A percentile compares a stretch with the other conserved stretches of the same genome.
Conservation (phyloP, 345 rosid species). For the Gossypium mustelinum region DNA sequence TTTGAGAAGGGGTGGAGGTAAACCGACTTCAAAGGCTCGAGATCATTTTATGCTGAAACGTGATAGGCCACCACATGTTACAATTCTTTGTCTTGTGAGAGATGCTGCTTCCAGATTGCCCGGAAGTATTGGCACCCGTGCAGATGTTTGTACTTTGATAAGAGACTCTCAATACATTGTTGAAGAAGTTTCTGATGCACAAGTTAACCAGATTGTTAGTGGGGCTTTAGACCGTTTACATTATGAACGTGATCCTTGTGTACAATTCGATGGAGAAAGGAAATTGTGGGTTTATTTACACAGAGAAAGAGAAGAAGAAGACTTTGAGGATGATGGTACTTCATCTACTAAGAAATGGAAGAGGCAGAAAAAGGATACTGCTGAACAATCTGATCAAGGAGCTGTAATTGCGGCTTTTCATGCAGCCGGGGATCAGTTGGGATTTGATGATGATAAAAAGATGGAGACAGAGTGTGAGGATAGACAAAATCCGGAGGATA, state of each 20-base stretch:
- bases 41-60: slow-evolving; percentile 99
- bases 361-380: slow-evolving; percentile 83
- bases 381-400: slow-evolving; percentile 76
- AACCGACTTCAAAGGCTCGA: slow-evolving; percentile 98
- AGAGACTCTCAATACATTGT: slow-evolving; percentile 87
- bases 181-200: slow-evolving; percentile 88
- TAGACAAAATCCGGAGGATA: slow-evolving; percentile 47
- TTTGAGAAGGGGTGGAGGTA: slow-evolving; percentile 95
- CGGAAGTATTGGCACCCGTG: slow-evolving; percentile 94
- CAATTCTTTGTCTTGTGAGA: slow-evolving; percentile 92
- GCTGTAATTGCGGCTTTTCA: slow-evolving; percentile 54
- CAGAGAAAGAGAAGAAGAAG: slow-evolving; percentile 96
- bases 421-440: slow-evolving; percentile 56
- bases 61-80: slow-evolving; percentile 98
- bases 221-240: slow-evolving; percentile 98
- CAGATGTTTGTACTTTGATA: slow-evolving; percentile 95
- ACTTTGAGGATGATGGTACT: slow-evolving; percentile 99
- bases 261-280: slow-evolving; percentile 84
- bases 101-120: slow-evolving; percentile 98
- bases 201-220: slow-evolving; percentile 91
- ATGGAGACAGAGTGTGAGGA: slow-evolving; percentile 35
- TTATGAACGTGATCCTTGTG: slow-evolving; percentile 98
- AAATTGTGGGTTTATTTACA: slow-evolving; percentile 96
- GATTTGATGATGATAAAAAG: slow-evolving; percentile 45
- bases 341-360: slow-evolving; percentile 99